Evolutionary conservation across 768 basidiomycete genomes (phyloP).

Genomic region (Ramaria sp.): DNA sequence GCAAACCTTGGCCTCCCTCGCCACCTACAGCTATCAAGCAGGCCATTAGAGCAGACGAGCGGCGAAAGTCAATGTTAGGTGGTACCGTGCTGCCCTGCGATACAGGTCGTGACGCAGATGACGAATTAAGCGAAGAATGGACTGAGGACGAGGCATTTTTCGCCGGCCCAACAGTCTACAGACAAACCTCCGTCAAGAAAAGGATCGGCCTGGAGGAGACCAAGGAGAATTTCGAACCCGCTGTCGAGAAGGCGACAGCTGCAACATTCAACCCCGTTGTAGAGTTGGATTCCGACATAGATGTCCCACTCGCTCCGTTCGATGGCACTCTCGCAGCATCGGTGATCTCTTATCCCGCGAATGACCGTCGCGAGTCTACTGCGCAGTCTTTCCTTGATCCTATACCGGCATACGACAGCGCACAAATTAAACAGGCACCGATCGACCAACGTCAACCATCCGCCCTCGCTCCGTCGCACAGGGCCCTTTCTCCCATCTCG

Average conservation of each 20-base stretch:
- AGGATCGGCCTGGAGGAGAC: not conserved
- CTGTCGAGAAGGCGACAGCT: not conserved
- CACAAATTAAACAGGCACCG: constrained; percentile 15
- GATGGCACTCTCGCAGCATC: constrained; percentile 18
- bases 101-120: not conserved
- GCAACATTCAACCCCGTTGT: not conserved
- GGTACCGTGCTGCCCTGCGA: not conserved
- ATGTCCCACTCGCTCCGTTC: not conserved
- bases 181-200: not conserved
- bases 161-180: not conserved
- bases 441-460: constrained; percentile 16
- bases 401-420: constrained; percentile 8
- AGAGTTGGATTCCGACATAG: not conserved
- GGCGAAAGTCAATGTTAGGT: not conserved
- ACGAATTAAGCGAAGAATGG: constrained; percentile 7
- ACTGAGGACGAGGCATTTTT: constrained; percentile 8
- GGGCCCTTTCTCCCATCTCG: constrained; percentile 29
- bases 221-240: not conserved
- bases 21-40: constrained; percentile 5
- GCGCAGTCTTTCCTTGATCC: constrained; percentile 14
- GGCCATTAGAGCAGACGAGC: constrained; percentile 1
- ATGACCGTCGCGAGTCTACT: constrained; percentile 15
- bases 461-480: constrained; percentile 16
- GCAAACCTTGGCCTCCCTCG: constrained; percentile 8
- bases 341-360: constrained; percentile 16